Percentiles rank a stretch among this genome's conserved stretches.
phyloP scores from a whole-genome alignment of 176 grass and related monocot genomes.

The Oropetium thomaeum region DNA sequence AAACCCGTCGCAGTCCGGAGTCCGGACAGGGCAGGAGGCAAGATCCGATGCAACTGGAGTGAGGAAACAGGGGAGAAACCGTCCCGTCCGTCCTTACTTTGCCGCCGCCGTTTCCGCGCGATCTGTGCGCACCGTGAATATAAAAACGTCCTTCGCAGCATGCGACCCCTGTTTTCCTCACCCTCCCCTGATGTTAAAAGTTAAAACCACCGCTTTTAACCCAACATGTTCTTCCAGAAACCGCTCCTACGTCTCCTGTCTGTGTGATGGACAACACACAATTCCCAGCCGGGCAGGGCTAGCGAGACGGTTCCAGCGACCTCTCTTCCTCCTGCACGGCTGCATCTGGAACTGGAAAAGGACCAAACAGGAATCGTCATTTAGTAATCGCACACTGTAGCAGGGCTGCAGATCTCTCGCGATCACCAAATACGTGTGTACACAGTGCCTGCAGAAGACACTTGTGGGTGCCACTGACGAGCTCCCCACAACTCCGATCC shows the following conservation, averaged over 20 bases:
- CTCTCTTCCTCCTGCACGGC: too few species aligned
- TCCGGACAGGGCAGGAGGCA: background rate
- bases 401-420: background rate
- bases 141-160: background rate
- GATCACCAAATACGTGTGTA: slow-evolving; percentile 17
- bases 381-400: background rate
- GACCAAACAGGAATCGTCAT: background rate
- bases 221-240: background rate
- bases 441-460: slow-evolving; percentile 3
- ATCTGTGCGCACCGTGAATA: background rate
- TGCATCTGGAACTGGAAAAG: background rate
- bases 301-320: background rate
- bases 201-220: background rate
- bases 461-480: background rate
- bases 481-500: background rate
- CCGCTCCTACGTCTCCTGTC: background rate
- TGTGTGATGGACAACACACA: too few species aligned
- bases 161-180: background rate
- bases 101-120: background rate
- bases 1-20: background rate
- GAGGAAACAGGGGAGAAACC: background rate
- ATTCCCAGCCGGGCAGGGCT: too few species aligned
- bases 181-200: too few species aligned
- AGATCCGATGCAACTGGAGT: background rate
- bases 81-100: too few species aligned